Base-by-base conservation (phyloP, 2,329 filamentous ascomycete genomes). In the Emergomyces pasteurianus region DNA sequence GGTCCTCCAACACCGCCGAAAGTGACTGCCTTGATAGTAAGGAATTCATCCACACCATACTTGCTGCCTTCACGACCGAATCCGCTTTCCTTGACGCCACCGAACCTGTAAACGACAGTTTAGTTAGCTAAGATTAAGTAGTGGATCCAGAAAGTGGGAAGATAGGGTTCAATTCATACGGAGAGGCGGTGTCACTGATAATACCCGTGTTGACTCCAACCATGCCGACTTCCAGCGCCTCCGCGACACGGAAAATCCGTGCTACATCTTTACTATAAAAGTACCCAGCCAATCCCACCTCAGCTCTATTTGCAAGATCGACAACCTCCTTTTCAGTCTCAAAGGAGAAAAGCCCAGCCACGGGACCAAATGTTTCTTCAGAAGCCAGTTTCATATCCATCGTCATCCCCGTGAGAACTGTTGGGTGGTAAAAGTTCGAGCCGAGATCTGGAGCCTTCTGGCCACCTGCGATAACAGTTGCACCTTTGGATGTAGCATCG, bases 361-460 rank as follows among this genome's bases (percentile, higher is more conserved):
- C 88, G 2, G 94, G 94, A 0, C 94, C 94, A 72, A 99, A 99
- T 0, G 92, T 99, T 79, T 99, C 94, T 75, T 97, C 92, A 1
- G 79, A 79, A 4, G 89, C 86, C 66, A 97, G 82, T 62, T 83
- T 81, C 94, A 97, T 97, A 49, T 92, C 85, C 61, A 81, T 79
- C 12, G 81, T 95, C 86, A 96, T 92, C 64, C 88, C 89, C 10
- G 88, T 86, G 63, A 99, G 84, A 49, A 97, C 88, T 0, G 94
- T 97, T 2, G 90, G 90, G 69, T 91, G 83, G 77, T 88, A 96
- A 78, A 95, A 99, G 78, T 95, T 95, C 46, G 80, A 72, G 3
- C 94, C 92, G 2, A 95, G 78, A 21, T 91, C 84, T 1, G 86
- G 80, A 62, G 92, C 75, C 71, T 81, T 84, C 73, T 89, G 81